These are phyloP conservation scores for Boletellus ananiceps DNA, from an alignment of 768 basidiomycete species.

Conservation along the genomic window DNA sequence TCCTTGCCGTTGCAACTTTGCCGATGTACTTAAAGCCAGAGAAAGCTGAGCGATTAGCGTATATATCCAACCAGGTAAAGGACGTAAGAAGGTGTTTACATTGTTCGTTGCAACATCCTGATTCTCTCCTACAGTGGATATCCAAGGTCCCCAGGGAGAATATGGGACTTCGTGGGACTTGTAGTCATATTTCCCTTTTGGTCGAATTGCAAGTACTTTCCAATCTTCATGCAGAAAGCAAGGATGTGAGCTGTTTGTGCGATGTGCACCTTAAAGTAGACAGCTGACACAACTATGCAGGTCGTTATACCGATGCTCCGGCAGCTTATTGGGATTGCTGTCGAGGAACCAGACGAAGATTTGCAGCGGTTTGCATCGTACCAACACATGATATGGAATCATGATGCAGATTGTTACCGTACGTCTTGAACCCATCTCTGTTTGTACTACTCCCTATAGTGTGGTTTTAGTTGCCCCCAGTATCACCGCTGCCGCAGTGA, in stretches of 20 bases:
- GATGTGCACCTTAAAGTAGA: background rate
- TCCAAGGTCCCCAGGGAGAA: conserved; percentile 5
- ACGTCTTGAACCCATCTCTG: conserved; percentile 7
- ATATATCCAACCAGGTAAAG: conserved; percentile 21
- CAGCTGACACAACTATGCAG: conserved; percentile 9
- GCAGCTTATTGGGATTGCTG: conserved; percentile 39
- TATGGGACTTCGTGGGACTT: background rate
- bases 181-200: conserved; percentile 23
- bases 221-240: conserved; percentile 6
- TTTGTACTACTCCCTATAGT: background rate
- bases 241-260: conserved; percentile 13
- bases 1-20: conserved; percentile 21
- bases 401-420: conserved; percentile 39
- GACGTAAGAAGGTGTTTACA: conserved; percentile 12
- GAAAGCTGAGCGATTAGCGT: conserved; percentile 4
- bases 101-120: background rate
- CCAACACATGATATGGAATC: conserved; percentile 55
- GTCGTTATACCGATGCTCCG: conserved; percentile 20
- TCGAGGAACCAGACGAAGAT: conserved; percentile 30
- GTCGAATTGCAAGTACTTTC: conserved; percentile 24
- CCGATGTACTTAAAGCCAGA: conserved; percentile 11
- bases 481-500: conserved; percentile 33
- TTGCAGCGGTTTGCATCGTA: conserved; percentile 47
- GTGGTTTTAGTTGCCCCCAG: conserved; percentile 29
- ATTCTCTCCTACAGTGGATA: conserved; percentile 15